Evolutionary conservation across 75 land plant genomes (phyloP), one percentile per base, ranked within the genome.

Genomic region (Cupressus sempervirens): DNA sequence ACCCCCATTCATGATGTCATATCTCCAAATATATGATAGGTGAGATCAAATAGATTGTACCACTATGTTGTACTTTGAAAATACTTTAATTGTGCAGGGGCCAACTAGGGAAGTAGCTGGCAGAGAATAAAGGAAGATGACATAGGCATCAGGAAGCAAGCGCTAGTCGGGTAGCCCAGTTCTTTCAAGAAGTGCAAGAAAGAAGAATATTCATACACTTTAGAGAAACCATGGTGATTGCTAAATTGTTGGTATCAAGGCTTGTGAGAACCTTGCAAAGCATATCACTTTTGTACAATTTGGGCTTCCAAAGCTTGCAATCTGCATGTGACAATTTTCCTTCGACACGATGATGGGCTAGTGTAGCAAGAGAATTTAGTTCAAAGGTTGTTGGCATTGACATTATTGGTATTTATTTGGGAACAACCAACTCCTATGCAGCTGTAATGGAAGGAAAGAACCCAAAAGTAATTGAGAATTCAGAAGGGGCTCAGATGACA

Each of bases 361-460:
- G 36, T 52, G 83, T 41, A 82, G 62, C 62, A 14, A 82, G 83
- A 54, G 83, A 65, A 18, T 82, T 82, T 65, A 82, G 93, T 84
- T 87, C 93, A 75, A 93, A 83, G 72, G 89, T 93, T 41, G 92
- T 86, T 84, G 92, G 88, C 26, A 83, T 84, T 86, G 93, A 90
- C 87, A 87, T 91, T 76, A 89, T 91, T 83, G 92, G 93, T 58
- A 87, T 90, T 84, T 91, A 91, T 72, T 83, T 91, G 89, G 93
- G 93, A 50, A 92, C 91, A 13, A 89, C 92, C 10, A 90, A 91
- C 76, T 89, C 92, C 5, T 90, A 90, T 82, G 91, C 91, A 73
- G 82, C 91, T 35, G 87, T 87, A 15, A 92, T 92, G 95, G 93
- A 93, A 84, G 94, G 94, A 9, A 92, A 92, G 94, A 88, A 58